A percentile compares a stretch with the other conserved stretches of the same genome.
These are phyloP conservation scores for Penicillium bovifimosum DNA, from an alignment of 495 filamentous ascomycete species.

Conservation along the genomic window DNA sequence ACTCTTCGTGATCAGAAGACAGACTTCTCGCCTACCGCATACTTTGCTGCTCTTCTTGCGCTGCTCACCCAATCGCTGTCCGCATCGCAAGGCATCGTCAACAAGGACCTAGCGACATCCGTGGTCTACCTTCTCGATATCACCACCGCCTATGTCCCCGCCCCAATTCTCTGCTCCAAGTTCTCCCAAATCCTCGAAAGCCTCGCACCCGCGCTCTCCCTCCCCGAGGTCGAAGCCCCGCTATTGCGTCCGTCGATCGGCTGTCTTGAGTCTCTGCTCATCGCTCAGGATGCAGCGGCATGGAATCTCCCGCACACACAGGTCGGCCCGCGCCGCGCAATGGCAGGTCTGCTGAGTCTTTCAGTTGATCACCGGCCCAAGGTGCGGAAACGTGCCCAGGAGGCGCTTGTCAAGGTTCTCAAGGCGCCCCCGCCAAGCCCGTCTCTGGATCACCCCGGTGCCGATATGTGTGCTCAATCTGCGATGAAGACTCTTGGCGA, in stretches of 20 bases:
- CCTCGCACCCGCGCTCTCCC: conserved; percentile 74
- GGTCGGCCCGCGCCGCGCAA: conserved; percentile 81
- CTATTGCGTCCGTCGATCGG: conserved; percentile 86
- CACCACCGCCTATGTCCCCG: conserved; percentile 74
- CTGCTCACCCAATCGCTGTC: conserved; percentile 73
- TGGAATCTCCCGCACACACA: conserved; percentile 82
- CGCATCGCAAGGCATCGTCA: conserved; percentile 54
- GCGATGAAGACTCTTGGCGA: conserved; percentile 71
- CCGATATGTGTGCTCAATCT: conserved; percentile 91
- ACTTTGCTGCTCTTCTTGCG: conserved; percentile 93
- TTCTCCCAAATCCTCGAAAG: conserved; percentile 87
- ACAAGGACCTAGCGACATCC: conserved; percentile 79
- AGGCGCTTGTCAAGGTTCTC: conserved; percentile 77
- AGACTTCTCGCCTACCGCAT: conserved; percentile 77
- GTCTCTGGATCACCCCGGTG: conserved; percentile 83
- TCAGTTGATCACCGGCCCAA: conserved; percentile 88
- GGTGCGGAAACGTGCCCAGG: conserved; percentile 89
- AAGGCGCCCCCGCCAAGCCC: conserved; percentile 81
- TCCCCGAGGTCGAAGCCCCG: conserved; percentile 80
- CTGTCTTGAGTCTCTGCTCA: conserved; percentile 78
- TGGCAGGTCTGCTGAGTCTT: conserved; percentile 78
- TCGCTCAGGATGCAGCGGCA: conserved; percentile 78
- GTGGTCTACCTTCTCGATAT: conserved; percentile 95
- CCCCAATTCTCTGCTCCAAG: conserved; percentile 81
- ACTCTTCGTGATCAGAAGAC: conserved; percentile 83